These are phyloP conservation scores for Dentipellis fragilis DNA, from an alignment of 768 basidiomycete genomes.

Conservation along the genomic window DNA sequence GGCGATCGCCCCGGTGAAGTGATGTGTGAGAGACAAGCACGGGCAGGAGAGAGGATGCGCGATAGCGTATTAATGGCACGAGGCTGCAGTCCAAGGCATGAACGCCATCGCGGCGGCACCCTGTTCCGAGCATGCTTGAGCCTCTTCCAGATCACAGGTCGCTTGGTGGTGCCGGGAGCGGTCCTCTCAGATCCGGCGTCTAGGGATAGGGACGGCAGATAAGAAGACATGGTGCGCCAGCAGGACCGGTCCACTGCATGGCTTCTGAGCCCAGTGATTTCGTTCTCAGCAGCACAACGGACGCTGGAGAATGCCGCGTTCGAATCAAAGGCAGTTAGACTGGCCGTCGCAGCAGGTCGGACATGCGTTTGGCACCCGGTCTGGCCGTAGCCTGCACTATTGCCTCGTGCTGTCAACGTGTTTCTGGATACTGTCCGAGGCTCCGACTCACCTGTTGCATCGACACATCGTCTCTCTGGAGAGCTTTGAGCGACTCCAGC, in stretches of 20 bases:
- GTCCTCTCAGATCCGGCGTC: background rate
- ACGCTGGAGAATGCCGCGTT: background rate
- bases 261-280: slow-evolving; percentile 10
- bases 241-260: background rate
- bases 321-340: background rate
- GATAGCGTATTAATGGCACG: slow-evolving; percentile 10
- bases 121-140: slow-evolving; percentile 3
- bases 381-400: background rate
- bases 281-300: slow-evolving; percentile 4
- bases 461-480: background rate
- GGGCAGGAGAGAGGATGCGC: slow-evolving; percentile 3
- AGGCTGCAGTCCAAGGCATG: slow-evolving; percentile 7
- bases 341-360: background rate
- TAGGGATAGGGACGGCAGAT: slow-evolving; percentile 1
- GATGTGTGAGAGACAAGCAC: slow-evolving; percentile 3
- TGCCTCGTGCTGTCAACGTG: background rate
- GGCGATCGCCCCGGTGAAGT: slow-evolving; percentile 12
- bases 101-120: slow-evolving; percentile 4
- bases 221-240: background rate
- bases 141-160: slow-evolving; percentile 2
- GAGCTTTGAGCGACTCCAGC: too few relatives aligned
- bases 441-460: background rate
- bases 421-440: background rate
- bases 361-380: background rate
- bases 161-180: background rate